These are phyloP conservation scores for Aspergillus pseudonomiae DNA, from an alignment of 2,329 filamentous ascomycete species.

Conservation along the genomic window DNA sequence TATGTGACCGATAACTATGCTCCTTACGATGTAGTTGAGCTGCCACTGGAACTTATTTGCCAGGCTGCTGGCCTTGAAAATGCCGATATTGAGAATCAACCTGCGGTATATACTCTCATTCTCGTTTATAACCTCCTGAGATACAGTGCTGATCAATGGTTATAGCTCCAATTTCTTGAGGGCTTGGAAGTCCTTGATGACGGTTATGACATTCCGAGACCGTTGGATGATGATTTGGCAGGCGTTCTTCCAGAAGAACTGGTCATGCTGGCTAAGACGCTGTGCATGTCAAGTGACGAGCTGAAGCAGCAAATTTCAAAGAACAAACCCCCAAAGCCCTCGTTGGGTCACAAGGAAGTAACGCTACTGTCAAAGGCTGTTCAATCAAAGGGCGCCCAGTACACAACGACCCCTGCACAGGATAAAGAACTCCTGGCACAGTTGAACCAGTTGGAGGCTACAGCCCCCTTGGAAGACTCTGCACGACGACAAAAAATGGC, in stretches of 20 bases:
- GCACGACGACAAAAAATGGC: conserved; percentile 59
- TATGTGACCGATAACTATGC: conserved; percentile 80
- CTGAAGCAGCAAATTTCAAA: conserved; percentile 37
- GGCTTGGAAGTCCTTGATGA: conserved; percentile 70
- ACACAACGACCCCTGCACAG: conserved; percentile 57
- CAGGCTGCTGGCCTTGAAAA: conserved; percentile 38
- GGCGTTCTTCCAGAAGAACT: conserved; percentile 45
- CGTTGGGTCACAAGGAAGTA: conserved; percentile 31
- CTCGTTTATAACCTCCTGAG: background rate
- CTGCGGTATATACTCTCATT: conserved; percentile 29
- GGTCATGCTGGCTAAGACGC: conserved; percentile 40
- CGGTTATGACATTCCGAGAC: conserved; percentile 64
- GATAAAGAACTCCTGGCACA: conserved; percentile 49
- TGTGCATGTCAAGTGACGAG: conserved; percentile 37
- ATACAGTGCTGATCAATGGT: conserved; percentile 16
- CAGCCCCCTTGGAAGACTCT: conserved; percentile 38
- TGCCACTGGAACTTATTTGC: conserved; percentile 65
- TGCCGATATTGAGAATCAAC: conserved; percentile 33
- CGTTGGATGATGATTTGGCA: conserved; percentile 31
- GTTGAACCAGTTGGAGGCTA: conserved; percentile 34
- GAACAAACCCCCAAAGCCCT: conserved; percentile 41
- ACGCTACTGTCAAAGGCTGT: conserved; percentile 39
- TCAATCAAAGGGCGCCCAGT: conserved; percentile 47
- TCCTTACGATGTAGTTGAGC: conserved; percentile 80
- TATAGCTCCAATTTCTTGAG: conserved; percentile 58